Evolutionary conservation across 495 filamentous ascomycete species (phyloP).

Genomic region (Aspergillus bertholletiae): DNA sequence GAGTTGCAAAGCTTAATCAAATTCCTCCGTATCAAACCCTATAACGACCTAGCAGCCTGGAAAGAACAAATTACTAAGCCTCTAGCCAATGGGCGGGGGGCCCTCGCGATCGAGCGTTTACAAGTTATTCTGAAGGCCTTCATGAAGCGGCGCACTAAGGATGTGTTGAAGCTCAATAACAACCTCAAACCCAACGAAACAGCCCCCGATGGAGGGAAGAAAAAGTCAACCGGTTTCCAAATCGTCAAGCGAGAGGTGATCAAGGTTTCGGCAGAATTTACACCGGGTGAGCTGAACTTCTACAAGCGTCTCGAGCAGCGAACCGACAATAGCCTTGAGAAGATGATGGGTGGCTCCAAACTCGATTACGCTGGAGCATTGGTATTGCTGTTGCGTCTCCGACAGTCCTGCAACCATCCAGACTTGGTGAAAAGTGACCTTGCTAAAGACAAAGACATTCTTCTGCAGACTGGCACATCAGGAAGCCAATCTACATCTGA

Average conservation of each 20-base stretch:
- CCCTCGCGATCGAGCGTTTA: slow-evolving; percentile 82
- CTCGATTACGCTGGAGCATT: slow-evolving; percentile 80
- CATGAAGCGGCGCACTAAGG: slow-evolving; percentile 96
- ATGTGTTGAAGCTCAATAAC: slow-evolving; percentile 81
- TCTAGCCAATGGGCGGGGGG: slow-evolving; percentile 79
- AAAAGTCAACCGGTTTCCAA: slow-evolving; percentile 64
- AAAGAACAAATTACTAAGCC: slow-evolving; percentile 82
- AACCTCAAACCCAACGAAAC: slow-evolving; percentile 64
- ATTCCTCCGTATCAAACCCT: slow-evolving; percentile 90
- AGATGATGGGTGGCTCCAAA: slow-evolving; percentile 76
- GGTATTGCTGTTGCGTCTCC: slow-evolving; percentile 79
- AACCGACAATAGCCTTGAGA: slow-evolving; percentile 78
- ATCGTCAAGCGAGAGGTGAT: slow-evolving; percentile 86
- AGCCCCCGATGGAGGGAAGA: slow-evolving; percentile 42
- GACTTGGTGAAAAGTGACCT: slow-evolving; percentile 79
- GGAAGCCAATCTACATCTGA: slow-evolving; percentile 44
- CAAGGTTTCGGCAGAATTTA: slow-evolving; percentile 74
- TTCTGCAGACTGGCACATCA: slow-evolving; percentile 54
- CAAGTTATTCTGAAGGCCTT: slow-evolving; percentile 82
- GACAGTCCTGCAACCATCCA: slow-evolving; percentile 93
- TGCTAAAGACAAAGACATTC: slow-evolving; percentile 80
- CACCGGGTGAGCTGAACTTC: slow-evolving; percentile 73
- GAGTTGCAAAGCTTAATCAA: slow-evolving; percentile 90
- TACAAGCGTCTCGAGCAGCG: slow-evolving; percentile 80
- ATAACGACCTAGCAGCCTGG: slow-evolving; percentile 77